Base-by-base conservation (phyloP, 2,329 filamentous ascomycete genomes). In the Gnomoniopsis smithogilvyi region DNA sequence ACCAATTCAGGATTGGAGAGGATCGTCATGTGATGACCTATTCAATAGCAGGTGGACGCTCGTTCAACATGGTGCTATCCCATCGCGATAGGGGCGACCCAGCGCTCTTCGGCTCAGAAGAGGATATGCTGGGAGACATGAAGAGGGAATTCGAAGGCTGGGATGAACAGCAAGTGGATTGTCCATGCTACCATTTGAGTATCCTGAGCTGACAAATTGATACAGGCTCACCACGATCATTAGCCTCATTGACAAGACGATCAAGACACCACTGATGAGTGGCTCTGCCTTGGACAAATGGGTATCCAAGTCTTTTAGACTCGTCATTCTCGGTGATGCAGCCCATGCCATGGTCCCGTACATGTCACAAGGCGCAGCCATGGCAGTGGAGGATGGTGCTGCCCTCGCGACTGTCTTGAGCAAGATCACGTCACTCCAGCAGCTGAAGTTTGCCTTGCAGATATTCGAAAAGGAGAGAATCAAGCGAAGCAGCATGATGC, bases 1-100 rank as follows among this genome's bases (percentile, higher is more conserved):
- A 48, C n/a, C 51, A 3, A 6, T 3, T 24, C 36, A 75, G 74
- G 75, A 72, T 78, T 38, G 76, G 76, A 4, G 67, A 74, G 22
- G 65, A 72, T 19, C 64, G 74, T 1, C 77, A 80, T 59, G 75
- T 77, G 14, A 80, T 80, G 75, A 74, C 76, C 0, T 78, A 78
- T 60, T 68, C 68, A 4, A 80, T 80, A 11, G 69, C 74, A 1
- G 67, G 66, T 1, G 75, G 75, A 2, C 70, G 74, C 48, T 69
- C 73, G 0, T 79, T 78, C 66, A 79, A 79, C 61, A 74, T 79
- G 73, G 77, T 79, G 0, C 65, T 79, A 0, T 77, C 74, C 6
- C 76, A 79, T 61, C 67, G 67, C 10, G 77, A 79, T 61, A 51
- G 65, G 6, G 66, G 66, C 0, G 70, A 76, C 34, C 69, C 73